Conservation (phyloP, 768 basidiomycete genomes). For the Cubamyces sp. region DNA sequence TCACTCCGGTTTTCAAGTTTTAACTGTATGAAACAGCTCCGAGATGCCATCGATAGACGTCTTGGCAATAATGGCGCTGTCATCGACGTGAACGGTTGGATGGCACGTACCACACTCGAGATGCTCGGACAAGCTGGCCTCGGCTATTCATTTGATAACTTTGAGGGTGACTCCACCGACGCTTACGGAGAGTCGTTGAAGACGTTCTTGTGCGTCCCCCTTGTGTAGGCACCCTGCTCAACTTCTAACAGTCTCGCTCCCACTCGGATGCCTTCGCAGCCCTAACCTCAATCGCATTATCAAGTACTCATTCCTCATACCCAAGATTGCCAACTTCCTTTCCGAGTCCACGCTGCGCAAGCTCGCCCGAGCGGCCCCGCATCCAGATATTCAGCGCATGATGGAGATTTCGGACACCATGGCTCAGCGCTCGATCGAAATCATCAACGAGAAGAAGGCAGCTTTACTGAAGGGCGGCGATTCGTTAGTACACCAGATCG, state of each 20-base stretch:
- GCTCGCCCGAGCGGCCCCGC: constrained; percentile 46
- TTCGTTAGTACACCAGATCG: constrained; percentile 31
- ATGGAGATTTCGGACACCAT: constrained; percentile 51
- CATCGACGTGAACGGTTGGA: constrained; percentile 26
- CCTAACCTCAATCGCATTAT: neutral
- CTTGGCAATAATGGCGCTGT: constrained; percentile 1
- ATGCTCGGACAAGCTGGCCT: constrained; percentile 27
- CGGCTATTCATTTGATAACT: constrained; percentile 26
- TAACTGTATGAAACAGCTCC: constrained; percentile 5
- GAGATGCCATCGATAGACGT: constrained; percentile 4
- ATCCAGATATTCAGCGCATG: constrained; percentile 44
- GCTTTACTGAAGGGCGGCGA: constrained; percentile 35
- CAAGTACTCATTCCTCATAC: constrained; percentile 47
- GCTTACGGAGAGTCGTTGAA: constrained; percentile 26
- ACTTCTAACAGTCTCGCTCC: neutral
- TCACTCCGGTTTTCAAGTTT: neutral
- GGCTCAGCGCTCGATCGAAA: constrained; percentile 44
- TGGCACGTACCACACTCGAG: constrained; percentile 26
- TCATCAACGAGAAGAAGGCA: constrained; percentile 43
- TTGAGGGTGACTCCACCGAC: constrained; percentile 18
- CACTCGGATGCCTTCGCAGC: neutral
- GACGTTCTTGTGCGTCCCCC: constrained; percentile 22
- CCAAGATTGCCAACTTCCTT: constrained; percentile 46
- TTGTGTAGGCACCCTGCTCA: neutral
- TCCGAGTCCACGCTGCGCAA: constrained; percentile 45